These are phyloP conservation scores for Pseudozyma pruni DNA, from an alignment of 1,284 basidiomycete genomes.

Conservation along the genomic window DNA sequence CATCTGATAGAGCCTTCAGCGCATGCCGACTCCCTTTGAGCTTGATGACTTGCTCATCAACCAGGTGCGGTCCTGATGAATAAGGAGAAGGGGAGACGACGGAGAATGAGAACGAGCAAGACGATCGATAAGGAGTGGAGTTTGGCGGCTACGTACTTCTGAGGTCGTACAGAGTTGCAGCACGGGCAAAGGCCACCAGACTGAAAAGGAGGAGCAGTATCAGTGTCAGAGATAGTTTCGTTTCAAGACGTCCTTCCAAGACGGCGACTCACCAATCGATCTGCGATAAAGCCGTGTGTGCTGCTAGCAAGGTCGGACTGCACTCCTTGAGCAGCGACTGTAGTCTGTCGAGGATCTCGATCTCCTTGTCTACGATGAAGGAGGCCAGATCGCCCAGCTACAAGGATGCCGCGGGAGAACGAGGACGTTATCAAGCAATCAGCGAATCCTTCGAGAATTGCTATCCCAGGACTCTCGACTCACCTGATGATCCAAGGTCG, in stretches of 20 bases:
- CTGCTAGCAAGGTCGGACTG: slow-evolving; percentile 14
- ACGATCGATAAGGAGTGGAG: too few relatives aligned
- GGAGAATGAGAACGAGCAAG: neutral
- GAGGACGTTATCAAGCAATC: neutral
- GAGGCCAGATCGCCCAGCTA: slow-evolving; percentile 47
- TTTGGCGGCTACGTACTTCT: slow-evolving; percentile 11
- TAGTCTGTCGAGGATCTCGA: slow-evolving; percentile 38
- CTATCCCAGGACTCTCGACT: too few relatives aligned
- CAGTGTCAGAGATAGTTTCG: neutral
- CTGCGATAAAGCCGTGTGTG: slow-evolving; percentile 24
- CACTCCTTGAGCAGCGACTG: slow-evolving; percentile 15
- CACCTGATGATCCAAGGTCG: slow-evolving; percentile 22
- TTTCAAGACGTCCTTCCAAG: too few relatives aligned
- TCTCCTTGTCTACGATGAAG: slow-evolving; percentile 44
- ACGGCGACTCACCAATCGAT: slow-evolving; percentile 36
- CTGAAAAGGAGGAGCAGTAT: neutral
- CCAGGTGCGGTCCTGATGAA: slow-evolving; percentile 21
- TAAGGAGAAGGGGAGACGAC: neutral
- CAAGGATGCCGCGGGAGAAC: too few relatives aligned
- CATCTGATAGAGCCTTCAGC: slow-evolving; percentile 38
- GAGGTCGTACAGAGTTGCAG: slow-evolving; percentile 30
- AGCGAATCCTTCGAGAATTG: too few relatives aligned
- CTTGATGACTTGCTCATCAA: slow-evolving; percentile 24
- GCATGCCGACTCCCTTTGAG: slow-evolving; percentile 41
- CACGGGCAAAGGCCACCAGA: slow-evolving; percentile 37